A percentile compares a stretch with the other conserved stretches of the same genome.
Conservation (phyloP, 176 grass and related monocot species). For the Musa schizocarpa region DNA sequence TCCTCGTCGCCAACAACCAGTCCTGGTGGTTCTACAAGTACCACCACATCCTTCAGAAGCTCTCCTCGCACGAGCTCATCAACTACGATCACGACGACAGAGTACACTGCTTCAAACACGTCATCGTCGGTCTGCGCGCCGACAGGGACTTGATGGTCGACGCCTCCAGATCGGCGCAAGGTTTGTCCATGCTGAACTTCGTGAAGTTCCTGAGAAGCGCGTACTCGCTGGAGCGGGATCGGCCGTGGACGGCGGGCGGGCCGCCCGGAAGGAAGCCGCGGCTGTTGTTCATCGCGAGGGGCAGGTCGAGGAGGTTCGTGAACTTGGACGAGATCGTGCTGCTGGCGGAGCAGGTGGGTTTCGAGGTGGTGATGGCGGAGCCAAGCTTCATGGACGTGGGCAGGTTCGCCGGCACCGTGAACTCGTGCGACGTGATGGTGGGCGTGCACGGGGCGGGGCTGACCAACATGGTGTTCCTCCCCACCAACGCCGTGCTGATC, state of each 20-base stretch:
- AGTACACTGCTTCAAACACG: conserved; percentile 57
- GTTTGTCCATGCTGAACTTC: conserved; percentile 53
- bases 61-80: conserved; percentile 48
- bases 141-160: conserved; percentile 62
- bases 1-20: conserved; percentile 39
- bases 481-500: conserved; percentile 35
- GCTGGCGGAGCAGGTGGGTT: conserved; percentile 28
- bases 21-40: conserved; percentile 59
- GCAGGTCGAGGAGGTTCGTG: conserved; percentile 53
- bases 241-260: background rate
- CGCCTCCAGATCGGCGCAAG: conserved; percentile 25
- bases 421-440: too few species aligned
- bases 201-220: conserved; percentile 41
- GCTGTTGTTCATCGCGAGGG: conserved; percentile 52
- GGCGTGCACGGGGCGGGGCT: conserved; percentile 17
- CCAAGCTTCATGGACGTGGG: conserved; percentile 18
- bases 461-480: conserved; percentile 76
- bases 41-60: conserved; percentile 29
- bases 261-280: conserved; percentile 17
- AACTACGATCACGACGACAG: conserved; percentile 49
- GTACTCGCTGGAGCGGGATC: conserved; percentile 37
- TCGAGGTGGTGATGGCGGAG: conserved; percentile 31
- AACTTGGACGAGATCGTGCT: conserved; percentile 39
- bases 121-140: conserved; percentile 46
- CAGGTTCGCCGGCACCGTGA: too few species aligned